Percentiles rank a stretch among this genome's conserved stretches.
Conservation (phyloP, 306 rosid species). For the Abrus precatorius region DNA sequence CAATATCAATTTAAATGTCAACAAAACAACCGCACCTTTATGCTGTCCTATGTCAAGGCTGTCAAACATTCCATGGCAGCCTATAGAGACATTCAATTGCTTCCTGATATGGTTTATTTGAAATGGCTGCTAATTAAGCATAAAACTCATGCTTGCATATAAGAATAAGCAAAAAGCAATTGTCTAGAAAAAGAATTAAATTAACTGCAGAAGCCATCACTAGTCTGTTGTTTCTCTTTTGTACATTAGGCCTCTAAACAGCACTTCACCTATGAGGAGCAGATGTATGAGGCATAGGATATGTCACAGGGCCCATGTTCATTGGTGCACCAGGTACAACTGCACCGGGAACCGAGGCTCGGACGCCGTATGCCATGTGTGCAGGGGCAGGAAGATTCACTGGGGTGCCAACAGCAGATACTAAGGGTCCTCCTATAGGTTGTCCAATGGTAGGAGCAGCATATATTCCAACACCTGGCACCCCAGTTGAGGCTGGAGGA, state of each 20-base stretch:
- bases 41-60: slow-evolving; percentile 48
- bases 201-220: slow-evolving; percentile 54
- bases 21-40: slow-evolving; percentile 45
- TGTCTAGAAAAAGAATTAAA: slow-evolving; percentile 58
- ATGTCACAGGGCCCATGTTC: slow-evolving; percentile 78
- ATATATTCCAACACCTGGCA: slow-evolving; percentile 72
- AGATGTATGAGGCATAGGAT: slow-evolving; percentile 76
- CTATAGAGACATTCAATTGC: slow-evolving; percentile 48
- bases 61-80: slow-evolving; percentile 50
- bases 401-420: slow-evolving; percentile 91
- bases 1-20: slow-evolving; percentile 42
- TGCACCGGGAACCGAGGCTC: slow-evolving; percentile 72
- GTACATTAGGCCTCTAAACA: slow-evolving; percentile 58
- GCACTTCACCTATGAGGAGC: slow-evolving; percentile 82
- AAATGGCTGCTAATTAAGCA: slow-evolving; percentile 42
- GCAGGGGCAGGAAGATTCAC: slow-evolving; percentile 72
- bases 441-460: slow-evolving; percentile 86
- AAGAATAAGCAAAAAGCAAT: slow-evolving; percentile 33
- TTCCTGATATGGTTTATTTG: slow-evolving; percentile 51
- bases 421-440: slow-evolving; percentile 89
- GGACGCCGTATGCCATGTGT: slow-evolving; percentile 84
- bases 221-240: slow-evolving; percentile 54
- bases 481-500: slow-evolving; percentile 61
- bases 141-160: slow-evolving; percentile 49
- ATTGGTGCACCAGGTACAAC: slow-evolving; percentile 84